Conservation (phyloP, 2,329 filamentous ascomycete genomes). For the Gaeumannomyces sp. region DNA sequence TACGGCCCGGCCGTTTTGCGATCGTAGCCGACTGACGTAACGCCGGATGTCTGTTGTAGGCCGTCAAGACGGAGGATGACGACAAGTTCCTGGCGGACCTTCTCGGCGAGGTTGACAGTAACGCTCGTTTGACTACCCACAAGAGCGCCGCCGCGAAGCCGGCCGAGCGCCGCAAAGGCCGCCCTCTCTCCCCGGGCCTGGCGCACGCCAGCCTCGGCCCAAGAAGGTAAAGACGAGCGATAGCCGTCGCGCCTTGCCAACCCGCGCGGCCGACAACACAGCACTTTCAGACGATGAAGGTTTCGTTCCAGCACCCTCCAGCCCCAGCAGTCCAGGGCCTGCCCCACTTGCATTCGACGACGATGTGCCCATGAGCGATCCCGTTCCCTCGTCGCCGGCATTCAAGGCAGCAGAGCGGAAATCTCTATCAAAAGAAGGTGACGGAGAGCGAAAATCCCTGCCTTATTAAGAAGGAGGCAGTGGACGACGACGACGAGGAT, state of each 20-base stretch:
- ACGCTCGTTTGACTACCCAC: conserved; percentile 48
- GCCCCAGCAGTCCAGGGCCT: not conserved
- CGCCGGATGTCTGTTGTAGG: conserved; percentile 37
- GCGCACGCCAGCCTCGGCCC: conserved; percentile 41
- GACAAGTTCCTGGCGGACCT: conserved; percentile 80
- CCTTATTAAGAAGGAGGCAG: conserved; percentile 37
- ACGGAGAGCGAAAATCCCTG: not conserved
- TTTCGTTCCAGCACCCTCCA: conserved; percentile 45
- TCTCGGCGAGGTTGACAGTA: conserved; percentile 81
- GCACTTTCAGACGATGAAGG: conserved; percentile 46
- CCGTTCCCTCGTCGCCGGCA: conserved; percentile 79
- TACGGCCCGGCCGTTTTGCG: too few relatives aligned
- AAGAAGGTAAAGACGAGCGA: conserved; percentile 54
- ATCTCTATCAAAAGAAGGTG: conserved; percentile 39
- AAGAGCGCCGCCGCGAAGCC: conserved; percentile 57
- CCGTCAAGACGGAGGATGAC: conserved; percentile 76
- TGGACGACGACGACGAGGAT: conserved; percentile 70
- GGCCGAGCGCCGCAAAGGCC: conserved; percentile 69
- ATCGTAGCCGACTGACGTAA: not conserved
- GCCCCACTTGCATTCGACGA: conserved; percentile 41
- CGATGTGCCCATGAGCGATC: conserved; percentile 76
- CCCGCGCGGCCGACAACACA: conserved; percentile 43
- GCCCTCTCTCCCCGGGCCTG: conserved; percentile 70
- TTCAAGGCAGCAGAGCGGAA: conserved; percentile 73
- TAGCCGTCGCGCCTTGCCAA: conserved; percentile 39